Conservation (phyloP, 2,329 filamentous ascomycete species). For the Mycogone perniciosa region DNA sequence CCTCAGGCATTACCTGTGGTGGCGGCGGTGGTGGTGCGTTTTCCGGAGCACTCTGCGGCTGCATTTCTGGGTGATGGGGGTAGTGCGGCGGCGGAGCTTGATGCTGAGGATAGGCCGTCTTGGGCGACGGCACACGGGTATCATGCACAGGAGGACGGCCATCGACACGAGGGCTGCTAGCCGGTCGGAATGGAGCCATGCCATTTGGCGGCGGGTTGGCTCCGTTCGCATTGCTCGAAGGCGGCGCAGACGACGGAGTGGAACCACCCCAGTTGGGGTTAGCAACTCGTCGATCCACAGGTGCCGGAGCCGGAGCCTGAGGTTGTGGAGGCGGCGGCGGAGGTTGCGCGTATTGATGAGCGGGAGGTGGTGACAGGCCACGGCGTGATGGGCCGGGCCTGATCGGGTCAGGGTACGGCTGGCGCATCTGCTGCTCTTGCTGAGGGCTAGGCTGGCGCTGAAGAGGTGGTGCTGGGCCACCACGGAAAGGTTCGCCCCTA, state of each 20-base stretch:
- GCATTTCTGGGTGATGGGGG: slow-evolving; percentile 61
- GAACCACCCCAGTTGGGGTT: slow-evolving; percentile 56
- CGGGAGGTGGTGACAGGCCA: slow-evolving; percentile 46
- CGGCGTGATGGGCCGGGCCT: slow-evolving; percentile 36
- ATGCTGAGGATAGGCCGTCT: slow-evolving; percentile 75
- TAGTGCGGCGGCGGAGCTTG: slow-evolving; percentile 50
- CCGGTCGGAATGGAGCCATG: slow-evolving; percentile 64
- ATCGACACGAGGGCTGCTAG: slow-evolving; percentile 76
- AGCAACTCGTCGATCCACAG: slow-evolving; percentile 49
- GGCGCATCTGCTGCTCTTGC: slow-evolving; percentile 54
- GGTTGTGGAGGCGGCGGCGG: slow-evolving; percentile 45
- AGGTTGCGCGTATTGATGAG: slow-evolving; percentile 43
- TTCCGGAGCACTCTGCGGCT: slow-evolving; percentile 57
- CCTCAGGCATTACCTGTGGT: slow-evolving; percentile 50
- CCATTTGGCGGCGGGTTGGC: slow-evolving; percentile 38
- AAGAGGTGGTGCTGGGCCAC: slow-evolving; percentile 58
- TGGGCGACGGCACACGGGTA: slow-evolving; percentile 84
- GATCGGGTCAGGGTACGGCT: slow-evolving; percentile 50
- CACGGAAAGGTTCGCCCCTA: slow-evolving; percentile 59
- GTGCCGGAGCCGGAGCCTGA: slow-evolving; percentile 42
- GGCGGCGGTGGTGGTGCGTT: slow-evolving; percentile 42
- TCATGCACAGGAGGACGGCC: slow-evolving; percentile 73
- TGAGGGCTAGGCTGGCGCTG: slow-evolving; percentile 71
- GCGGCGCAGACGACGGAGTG: slow-evolving; percentile 37
- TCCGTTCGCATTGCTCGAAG: slow-evolving; percentile 32